A percentile compares a stretch with the other conserved stretches of the same genome.
Conservation (phyloP, 179 eudicot genomes). For the Carnegiea gigantea region DNA sequence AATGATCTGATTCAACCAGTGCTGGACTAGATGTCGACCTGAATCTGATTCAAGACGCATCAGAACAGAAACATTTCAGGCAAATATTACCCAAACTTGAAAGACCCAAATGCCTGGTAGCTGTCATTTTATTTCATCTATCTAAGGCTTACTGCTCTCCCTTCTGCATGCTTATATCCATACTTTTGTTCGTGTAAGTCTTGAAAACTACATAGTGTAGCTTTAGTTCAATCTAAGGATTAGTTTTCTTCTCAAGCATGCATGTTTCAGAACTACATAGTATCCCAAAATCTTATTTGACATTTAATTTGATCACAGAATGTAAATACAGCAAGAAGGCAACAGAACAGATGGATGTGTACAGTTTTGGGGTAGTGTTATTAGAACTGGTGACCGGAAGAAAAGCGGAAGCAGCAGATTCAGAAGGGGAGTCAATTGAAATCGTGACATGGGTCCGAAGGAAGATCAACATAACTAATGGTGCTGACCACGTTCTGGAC, state of each 20-base stretch:
- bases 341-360: slow-evolving; percentile 63
- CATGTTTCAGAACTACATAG: neutral
- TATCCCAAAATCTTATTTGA: neutral
- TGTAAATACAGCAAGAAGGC: slow-evolving; percentile 52
- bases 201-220: neutral
- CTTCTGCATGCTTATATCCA: no score
- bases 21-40: neutral
- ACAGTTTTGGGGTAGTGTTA: slow-evolving; percentile 71
- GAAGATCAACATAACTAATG: slow-evolving; percentile 61
- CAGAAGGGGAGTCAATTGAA: slow-evolving; percentile 43
- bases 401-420: slow-evolving; percentile 43
- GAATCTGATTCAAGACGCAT: neutral
- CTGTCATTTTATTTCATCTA: no score
- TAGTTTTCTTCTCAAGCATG: neutral
- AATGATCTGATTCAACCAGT: no score
- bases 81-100: no score
- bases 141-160: no score
- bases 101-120: no score
- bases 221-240: neutral
- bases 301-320: slow-evolving; percentile 36
- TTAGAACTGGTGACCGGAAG: slow-evolving; percentile 65
- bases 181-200: neutral
- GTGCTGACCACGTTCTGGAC: slow-evolving; percentile 59
- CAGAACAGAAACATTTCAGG: no score
- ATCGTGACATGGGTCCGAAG: slow-evolving; percentile 67